Evolutionary conservation across 805 yeast species (phyloP), one percentile per base, ranked within the genome.

Genomic region (Pichia gijzeniarum): DNA sequence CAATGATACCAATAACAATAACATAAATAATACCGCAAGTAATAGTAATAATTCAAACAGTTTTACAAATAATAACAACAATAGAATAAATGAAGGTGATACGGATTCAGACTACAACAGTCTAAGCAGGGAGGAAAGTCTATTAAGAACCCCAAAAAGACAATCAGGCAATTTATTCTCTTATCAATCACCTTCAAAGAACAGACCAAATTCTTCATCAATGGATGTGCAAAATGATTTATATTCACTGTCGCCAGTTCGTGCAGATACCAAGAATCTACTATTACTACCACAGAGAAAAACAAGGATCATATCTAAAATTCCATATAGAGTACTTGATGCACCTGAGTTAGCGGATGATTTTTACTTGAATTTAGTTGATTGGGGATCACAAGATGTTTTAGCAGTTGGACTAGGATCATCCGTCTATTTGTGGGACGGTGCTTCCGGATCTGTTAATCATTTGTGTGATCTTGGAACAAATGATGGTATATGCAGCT

Each of bases 281-380:
- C 69, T 93, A 37, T 65, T 90, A 41, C 82, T 91, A 2, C 97
- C 97, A 0, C 82, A 84, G 47, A 87, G 82, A 63, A 83, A 79
- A 57, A 78, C 84, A 1, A 68, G 99, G 38, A 74, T 77, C 27
- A 85, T 93, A 18, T 73, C 93, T 3, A 86, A 85, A 58, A 86
- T 89, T 1, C 98, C 99, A 0, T 89, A 84, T 58, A 73, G 96
- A 45, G 97, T 91, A 5, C 73, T 91, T 37, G 99, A 91, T 66
- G 99, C 99, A 0, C 99, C 98, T 0, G 95, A 88, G 40, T 69
- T 93, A 19, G 88, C 88, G 5, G 98, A 93, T 61, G 98, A 91
- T 61, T 91, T 90, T 59, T 91, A 91, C 61, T 72, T 89, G 41
- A 93, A 93, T 56, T 71, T 93, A 46, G 85, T 93, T 1, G 98